Evolutionary conservation across 345 rosid genomes (phyloP).

Genomic region (Mangifera indica): DNA sequence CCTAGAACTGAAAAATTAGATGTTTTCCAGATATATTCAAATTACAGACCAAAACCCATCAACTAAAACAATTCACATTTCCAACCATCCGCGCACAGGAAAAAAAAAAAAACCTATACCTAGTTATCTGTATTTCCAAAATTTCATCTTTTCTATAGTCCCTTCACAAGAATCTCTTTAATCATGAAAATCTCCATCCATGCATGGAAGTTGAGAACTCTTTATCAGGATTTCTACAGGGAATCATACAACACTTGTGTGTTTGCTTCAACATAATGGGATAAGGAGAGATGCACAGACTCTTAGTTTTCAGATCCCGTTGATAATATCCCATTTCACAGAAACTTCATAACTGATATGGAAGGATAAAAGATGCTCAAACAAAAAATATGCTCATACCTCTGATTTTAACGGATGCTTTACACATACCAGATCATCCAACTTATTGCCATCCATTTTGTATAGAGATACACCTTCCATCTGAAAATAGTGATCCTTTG

Average conservation of each 20-base stretch:
- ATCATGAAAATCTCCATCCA: constrained; percentile 8
- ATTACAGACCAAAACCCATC: background rate
- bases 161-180: background rate
- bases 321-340: background rate
- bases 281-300: background rate
- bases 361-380: background rate
- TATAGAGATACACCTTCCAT: constrained; percentile 82
- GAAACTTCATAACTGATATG: background rate
- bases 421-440: constrained; percentile 93
- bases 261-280: background rate
- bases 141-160: background rate
- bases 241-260: background rate
- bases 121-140: background rate
- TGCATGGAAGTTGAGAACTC: background rate
- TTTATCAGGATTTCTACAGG: background rate
- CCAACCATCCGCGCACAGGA: background rate
- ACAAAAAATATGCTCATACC: constrained; percentile 20
- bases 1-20: background rate
- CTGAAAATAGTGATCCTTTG: constrained; percentile 64
- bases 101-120: background rate
- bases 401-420: constrained; percentile 45
- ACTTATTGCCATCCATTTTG: constrained; percentile 95
- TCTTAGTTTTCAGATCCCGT: background rate
- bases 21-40: background rate
- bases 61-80: background rate